Evolutionary conservation across 148 eudicot genomes (phyloP).

Genomic region (Amaranthus cruentus): DNA sequence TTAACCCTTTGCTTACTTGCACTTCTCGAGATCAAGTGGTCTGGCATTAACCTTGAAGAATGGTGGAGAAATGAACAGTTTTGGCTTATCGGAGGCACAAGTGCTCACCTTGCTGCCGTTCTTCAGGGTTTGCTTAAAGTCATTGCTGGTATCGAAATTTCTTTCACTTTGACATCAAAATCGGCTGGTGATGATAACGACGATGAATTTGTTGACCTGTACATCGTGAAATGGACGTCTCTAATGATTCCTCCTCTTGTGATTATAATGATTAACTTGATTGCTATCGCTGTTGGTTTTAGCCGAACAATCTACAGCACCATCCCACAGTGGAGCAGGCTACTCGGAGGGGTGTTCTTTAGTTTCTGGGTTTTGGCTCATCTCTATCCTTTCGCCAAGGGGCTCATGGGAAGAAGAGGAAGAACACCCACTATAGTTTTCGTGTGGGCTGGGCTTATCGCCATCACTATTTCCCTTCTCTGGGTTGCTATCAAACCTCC

Average conservation of each 20-base stretch:
- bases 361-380: slow-evolving; percentile 27
- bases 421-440: slow-evolving; percentile 19
- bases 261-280: slow-evolving; percentile 16
- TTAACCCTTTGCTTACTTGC: slow-evolving; percentile 9
- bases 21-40: slow-evolving; percentile 21
- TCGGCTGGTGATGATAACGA: slow-evolving; percentile 13
- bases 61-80: slow-evolving; percentile 27
- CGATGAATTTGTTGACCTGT: slow-evolving; percentile 25
- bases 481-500: slow-evolving; percentile 20
- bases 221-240: slow-evolving; percentile 23
- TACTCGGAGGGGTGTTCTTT: slow-evolving; percentile 26
- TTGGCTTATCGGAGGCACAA: slow-evolving; percentile 22
- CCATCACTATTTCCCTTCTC: slow-evolving; percentile 26
- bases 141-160: slow-evolving; percentile 19
- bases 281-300: slow-evolving; percentile 17
- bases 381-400: slow-evolving; percentile 23
- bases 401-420: slow-evolving; percentile 25
- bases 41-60: slow-evolving; percentile 17
- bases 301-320: slow-evolving; percentile 8
- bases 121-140: slow-evolving; percentile 23
- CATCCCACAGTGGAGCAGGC: slow-evolving; percentile 23
- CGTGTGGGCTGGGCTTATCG: slow-evolving; percentile 27
- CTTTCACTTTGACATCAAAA: slow-evolving; percentile 26
- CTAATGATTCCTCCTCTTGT: slow-evolving; percentile 18
- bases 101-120: slow-evolving; percentile 21